These are phyloP conservation scores for Picea sitchensis DNA, from an alignment of 75 land plant genomes.

Conservation along the genomic window DNA sequence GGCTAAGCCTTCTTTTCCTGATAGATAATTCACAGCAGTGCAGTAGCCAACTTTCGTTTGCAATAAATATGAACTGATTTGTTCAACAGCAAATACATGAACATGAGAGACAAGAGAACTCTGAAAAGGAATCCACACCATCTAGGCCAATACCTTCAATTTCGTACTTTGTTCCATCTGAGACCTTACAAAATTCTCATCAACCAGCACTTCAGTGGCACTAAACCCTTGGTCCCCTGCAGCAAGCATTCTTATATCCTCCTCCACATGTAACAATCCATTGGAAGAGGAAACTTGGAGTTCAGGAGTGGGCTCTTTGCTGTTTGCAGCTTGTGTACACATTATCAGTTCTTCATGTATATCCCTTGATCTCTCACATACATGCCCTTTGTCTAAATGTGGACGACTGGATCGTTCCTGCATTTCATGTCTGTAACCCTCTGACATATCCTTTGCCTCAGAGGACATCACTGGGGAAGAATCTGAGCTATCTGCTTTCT, in stretches of 20 bases:
- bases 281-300: neutral
- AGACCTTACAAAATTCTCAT: conserved; percentile 26
- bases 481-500: neutral
- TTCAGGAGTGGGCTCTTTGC: neutral
- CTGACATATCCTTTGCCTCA: conserved; percentile 1
- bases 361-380: neutral
- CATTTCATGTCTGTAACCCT: neutral
- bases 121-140: neutral
- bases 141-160: conserved; percentile 3
- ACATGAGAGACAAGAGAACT: neutral
- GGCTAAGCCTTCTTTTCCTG: neutral
- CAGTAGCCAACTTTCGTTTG: neutral
- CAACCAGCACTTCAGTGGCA: conserved; percentile 17
- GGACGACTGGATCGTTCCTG: neutral
- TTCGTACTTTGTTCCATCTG: conserved; percentile 16
- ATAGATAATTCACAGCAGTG: neutral
- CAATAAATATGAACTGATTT: neutral
- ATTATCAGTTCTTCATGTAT: neutral
- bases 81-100: neutral
- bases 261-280: conserved; percentile 5
- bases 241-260: conserved; percentile 13
- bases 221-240: conserved; percentile 2
- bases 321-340: conserved; percentile 2
- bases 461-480: conserved; percentile 7
- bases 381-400: neutral